Evolutionary conservation across 495 filamentous ascomycete genomes (phyloP).

Genomic region (Aspergillus panamensis): DNA sequence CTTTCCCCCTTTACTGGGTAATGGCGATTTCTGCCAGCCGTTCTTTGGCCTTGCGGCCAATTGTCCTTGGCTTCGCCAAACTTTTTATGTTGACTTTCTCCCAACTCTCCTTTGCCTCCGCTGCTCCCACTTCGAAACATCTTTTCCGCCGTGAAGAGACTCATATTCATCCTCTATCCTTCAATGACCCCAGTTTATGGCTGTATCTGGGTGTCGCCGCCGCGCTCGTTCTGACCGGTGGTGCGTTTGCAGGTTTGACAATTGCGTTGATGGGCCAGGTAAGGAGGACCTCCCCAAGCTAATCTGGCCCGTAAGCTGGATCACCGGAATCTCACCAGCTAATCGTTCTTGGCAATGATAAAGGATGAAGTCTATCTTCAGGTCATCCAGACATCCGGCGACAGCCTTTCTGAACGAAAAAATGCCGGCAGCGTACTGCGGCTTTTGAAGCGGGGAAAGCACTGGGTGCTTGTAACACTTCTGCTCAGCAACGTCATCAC

Average conservation of each 20-base stretch:
- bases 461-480: slow-evolving; percentile 98
- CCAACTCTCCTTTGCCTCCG: slow-evolving; percentile 44
- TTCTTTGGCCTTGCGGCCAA: slow-evolving; percentile 41
- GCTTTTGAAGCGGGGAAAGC: slow-evolving; percentile 83
- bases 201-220: slow-evolving; percentile 65
- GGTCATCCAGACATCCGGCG: slow-evolving; percentile 83
- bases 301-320: not conserved
- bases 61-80: slow-evolving; percentile 47
- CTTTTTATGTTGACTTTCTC: slow-evolving; percentile 42
- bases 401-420: slow-evolving; percentile 65
- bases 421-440: slow-evolving; percentile 78
- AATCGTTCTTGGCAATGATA: slow-evolving; percentile 6
- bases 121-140: slow-evolving; percentile 34
- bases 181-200: slow-evolving; percentile 61
- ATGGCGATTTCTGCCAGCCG: slow-evolving; percentile 36
- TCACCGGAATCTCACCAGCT: not conserved
- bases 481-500: slow-evolving; percentile 96
- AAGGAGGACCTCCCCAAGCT: slow-evolving; percentile 1
- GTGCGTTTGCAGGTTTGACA: slow-evolving; percentile 94
- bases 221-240: slow-evolving; percentile 77
- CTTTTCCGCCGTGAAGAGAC: slow-evolving; percentile 18
- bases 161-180: slow-evolving; percentile 34
- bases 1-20: slow-evolving; percentile 11
- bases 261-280: slow-evolving; percentile 71
- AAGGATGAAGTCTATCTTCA: slow-evolving; percentile 92